Percentiles rank a stretch among this genome's conserved stretches.
Evolutionary conservation across 2,329 filamentous ascomycete species (phyloP).

Genomic region (Nigrospora osmanthi): DNA sequence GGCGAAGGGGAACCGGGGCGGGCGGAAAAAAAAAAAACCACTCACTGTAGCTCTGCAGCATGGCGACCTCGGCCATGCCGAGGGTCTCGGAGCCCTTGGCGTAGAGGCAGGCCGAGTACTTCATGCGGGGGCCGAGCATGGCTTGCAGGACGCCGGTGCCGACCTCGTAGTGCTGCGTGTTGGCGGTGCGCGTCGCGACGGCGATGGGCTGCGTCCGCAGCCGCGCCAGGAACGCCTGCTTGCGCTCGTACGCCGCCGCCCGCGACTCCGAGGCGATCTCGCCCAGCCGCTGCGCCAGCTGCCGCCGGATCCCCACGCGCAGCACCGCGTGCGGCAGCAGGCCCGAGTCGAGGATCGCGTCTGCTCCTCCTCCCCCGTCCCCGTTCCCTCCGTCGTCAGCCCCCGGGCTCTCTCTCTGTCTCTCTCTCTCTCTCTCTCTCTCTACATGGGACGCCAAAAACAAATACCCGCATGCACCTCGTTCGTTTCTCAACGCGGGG

Average conservation of each 20-base stretch:
- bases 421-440: too few species aligned
- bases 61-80: conserved; percentile 57
- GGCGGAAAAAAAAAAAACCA: neutral
- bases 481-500: too few species aligned
- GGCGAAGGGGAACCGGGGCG: neutral
- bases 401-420: too few species aligned
- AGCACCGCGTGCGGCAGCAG: conserved; percentile 57
- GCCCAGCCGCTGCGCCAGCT: conserved; percentile 52
- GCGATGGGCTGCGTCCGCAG: conserved; percentile 57
- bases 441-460: too few species aligned
- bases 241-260: conserved; percentile 43
- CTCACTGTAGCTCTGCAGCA: conserved; percentile 49
- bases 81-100: conserved; percentile 54
- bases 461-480: too few species aligned
- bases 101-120: conserved; percentile 64
- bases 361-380: neutral
- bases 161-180: conserved; percentile 67
- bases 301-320: conserved; percentile 57
- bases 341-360: conserved; percentile 49
- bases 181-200: conserved; percentile 58
- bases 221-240: conserved; percentile 55
- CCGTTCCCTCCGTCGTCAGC: too few species aligned
- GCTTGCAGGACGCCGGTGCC: conserved; percentile 54
- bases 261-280: conserved; percentile 47
- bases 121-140: conserved; percentile 61